Evolutionary conservation across 768 basidiomycete species (phyloP), one percentile per base, ranked within the genome.

Genomic region (Neoboletus brunneissimus): DNA sequence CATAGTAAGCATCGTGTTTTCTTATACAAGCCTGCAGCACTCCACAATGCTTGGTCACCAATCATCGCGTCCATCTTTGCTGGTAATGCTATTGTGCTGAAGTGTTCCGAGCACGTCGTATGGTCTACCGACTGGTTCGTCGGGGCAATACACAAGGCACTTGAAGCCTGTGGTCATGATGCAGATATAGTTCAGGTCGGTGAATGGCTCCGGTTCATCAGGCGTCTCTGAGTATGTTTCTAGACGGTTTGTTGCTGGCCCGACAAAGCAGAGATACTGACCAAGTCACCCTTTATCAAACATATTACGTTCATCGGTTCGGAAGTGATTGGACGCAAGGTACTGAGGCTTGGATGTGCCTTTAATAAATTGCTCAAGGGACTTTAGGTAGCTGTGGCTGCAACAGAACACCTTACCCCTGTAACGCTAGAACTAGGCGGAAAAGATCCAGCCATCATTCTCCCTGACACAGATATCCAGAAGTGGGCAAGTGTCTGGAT

Each of bases 281-380:
- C 94, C 0, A 83, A 76, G 70, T 86, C 88, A 1, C 84, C 89
- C 0, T 65, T 80, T 27, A 88, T 99, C 58, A 91, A 89, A 65
- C 97, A 99, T 65, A 95, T 98, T 59, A 97, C 94, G 2, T 96
- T 96, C 68, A 94, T 95, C 67, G 89, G 92, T 25, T 92, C 89
- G 5, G 89, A 90, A 64, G 75, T 75, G 48, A 82, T 91, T 46
- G 91, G 91, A 31, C 85, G 87, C 46, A 84, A 86, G 77, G 89
- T 88, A 40, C 43, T 34, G 40, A 64, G 13, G 63, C 71, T 32
- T 72, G 23, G 5, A 41, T 11, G 20, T 20, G 1, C 6, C 7
- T 2, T 15, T 35, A 25, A 52, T 27, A 20, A 7, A 25, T 49
- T 27, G 25, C 35, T 54, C 29, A 66, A 12, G n/a, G 18, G 4